Evolutionary conservation across 1,139 yeast genomes (phyloP), one percentile per base, ranked within the genome.

Genomic region (Saccharomyces uvarum): DNA sequence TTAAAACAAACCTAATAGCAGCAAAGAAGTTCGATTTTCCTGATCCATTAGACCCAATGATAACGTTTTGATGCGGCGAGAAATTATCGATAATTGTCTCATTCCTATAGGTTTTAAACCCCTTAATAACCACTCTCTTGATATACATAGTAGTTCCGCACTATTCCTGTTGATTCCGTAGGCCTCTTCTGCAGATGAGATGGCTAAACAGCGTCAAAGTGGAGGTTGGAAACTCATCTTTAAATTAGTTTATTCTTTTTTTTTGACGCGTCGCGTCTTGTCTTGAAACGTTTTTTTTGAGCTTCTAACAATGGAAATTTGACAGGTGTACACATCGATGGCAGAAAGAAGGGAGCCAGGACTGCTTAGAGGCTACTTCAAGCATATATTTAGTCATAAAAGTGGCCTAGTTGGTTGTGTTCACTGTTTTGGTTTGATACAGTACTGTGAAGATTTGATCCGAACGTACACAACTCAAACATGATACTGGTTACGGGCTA

Each of bases 1-100:
- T 86, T 46, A 93, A 73, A 8, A 91, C 98, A 72, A 91, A 95
- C 58, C 98, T 76, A 56, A 93, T 88, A 9, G 99, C 99, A 16
- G 97, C 93, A 70, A 93, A 93, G 73, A 95, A 88, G 70, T 93
- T 93, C 51, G 97, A 88, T 70, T 93, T 93, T 14, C 99, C 99
- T 6, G 97, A 87, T 14, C 99, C 99, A 70, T 93, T 93, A 53
- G 97, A 75, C 2, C 99, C 99, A 31, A 93, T 89, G 13, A 93
- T 90, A 29, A 91, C 96, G 70, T 93, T 93, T 68, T 86, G 88
- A 57, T 82, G 81, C 0, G 95, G 95, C 0, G 95, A 86, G 52
- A 93, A 75, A 29, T 80, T 77, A 50, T 88, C 95, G 16, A 93
- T 81, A 8, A 81, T 79, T 0, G 97, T 88, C 51, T 88, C 83